Base-by-base conservation (phyloP, 2,329 filamentous ascomycete species). In the Pseudocercospora fijiensis region DNA sequence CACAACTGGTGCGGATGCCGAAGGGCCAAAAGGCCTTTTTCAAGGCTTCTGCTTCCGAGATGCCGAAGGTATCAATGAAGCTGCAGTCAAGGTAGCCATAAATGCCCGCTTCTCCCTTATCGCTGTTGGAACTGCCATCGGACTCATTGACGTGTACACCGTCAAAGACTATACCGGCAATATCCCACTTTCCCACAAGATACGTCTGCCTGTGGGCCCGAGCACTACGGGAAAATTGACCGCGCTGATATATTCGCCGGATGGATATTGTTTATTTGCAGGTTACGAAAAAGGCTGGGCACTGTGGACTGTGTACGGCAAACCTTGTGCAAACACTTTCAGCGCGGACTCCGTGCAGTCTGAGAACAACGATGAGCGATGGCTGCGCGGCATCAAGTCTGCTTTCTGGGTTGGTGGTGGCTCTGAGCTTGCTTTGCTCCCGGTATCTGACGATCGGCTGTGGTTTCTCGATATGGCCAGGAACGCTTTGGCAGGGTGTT, bases 301-400 rank as follows among this genome's bases (percentile, higher is more conserved):
- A 4, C 94, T 88, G 53, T 99, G 94, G 94, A 98, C 94, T 75
- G 95, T 98, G 41, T 99, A 96, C 77, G 95, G 95, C 33, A 97
- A 96, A 76, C 85, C 89, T 2, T 89, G 92, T 13, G 92, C 90
- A 61, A 91, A 87, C 70, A 96, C 91, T 74, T 98, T 98, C 75
- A 83, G 84, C 6, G 83, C 86, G 11, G 90, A 96, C 71, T 80
- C 82, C 26, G 78, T 80, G 1, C 81, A 92, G 41, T 86, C 88
- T 2, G 79, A 84, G 56, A 79, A 80, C 6, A 94, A 95, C 72
- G 85, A 84, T 27, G 94, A 99, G 74, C 84, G 86, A 51, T 98
- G 94, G 92, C 82, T 98, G n/a, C 83, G 85, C 5, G 91, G 93
- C 3, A 83, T 96, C 24, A 84, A 82, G 20, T 87, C 90, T 70